Conservation (phyloP, 164 flowering plant species). For the Aristolochia contorta region DNA sequence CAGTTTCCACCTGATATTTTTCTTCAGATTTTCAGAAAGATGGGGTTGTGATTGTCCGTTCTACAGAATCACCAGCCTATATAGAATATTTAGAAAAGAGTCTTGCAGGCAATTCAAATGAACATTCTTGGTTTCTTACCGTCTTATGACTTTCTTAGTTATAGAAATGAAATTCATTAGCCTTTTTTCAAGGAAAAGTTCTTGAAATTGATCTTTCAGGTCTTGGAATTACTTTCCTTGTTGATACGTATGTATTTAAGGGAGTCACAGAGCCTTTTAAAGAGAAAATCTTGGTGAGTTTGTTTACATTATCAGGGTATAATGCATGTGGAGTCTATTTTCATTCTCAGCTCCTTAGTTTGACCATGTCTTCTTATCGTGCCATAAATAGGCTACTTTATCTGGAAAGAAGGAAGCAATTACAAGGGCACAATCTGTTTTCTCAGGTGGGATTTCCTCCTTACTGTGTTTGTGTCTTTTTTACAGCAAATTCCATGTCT, state of each 20-base stretch:
- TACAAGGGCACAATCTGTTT: constrained; percentile 59
- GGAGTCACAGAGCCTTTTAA: constrained; percentile 40
- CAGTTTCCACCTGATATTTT: background rate
- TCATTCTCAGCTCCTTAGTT: background rate
- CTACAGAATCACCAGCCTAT: constrained; percentile 33
- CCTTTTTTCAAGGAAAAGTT: background rate
- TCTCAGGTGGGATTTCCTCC: constrained; percentile 39
- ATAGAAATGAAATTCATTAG: background rate
- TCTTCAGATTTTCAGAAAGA: constrained; percentile 47
- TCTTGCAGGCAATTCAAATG: constrained; percentile 39
- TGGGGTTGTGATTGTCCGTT: constrained; percentile 45
- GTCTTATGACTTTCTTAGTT: background rate
- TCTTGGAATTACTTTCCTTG: constrained; percentile 24
- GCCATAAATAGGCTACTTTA: constrained; percentile 36
- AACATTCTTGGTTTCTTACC: constrained; percentile 7
- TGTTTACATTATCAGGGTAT: background rate
- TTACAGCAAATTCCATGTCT: too few relatives aligned
- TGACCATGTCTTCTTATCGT: background rate
- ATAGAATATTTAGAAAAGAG: constrained; percentile 49
- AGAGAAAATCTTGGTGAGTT: constrained; percentile 62
- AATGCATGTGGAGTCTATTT: background rate
- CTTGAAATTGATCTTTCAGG: constrained; percentile 25
- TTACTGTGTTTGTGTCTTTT: too few relatives aligned
- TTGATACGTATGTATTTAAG: constrained; percentile 55
- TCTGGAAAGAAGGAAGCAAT: constrained; percentile 72